Percentiles rank a stretch among this genome's conserved stretches.
phyloP scores from a whole-genome alignment of 495 filamentous ascomycete species.

The Podospora anserina region DNA sequence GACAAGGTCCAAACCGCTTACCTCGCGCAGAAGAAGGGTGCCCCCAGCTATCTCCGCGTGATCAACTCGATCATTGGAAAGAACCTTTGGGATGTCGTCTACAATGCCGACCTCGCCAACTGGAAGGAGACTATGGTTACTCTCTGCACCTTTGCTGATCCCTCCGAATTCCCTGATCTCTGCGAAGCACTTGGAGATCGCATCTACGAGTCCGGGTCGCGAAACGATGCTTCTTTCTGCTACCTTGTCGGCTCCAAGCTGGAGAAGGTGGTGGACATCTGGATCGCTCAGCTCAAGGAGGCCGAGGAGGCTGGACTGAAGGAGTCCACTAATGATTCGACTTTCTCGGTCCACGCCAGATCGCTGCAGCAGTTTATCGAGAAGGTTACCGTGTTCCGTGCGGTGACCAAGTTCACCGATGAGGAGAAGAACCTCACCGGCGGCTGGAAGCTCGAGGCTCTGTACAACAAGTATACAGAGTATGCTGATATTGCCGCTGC shows the following conservation, averaged over 20 bases:
- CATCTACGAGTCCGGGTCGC: slow-evolving; percentile 67
- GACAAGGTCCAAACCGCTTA: slow-evolving; percentile 93
- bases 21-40: slow-evolving; percentile 73
- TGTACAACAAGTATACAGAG: slow-evolving; percentile 95
- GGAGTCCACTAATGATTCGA: slow-evolving; percentile 63
- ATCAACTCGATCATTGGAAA: slow-evolving; percentile 90
- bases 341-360: slow-evolving; percentile 87
- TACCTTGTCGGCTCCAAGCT: slow-evolving; percentile 93
- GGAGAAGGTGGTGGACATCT: slow-evolving; percentile 93
- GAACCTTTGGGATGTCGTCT: slow-evolving; percentile 96
- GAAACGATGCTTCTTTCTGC: slow-evolving; percentile 93
- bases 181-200: slow-evolving; percentile 94
- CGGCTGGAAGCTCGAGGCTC: slow-evolving; percentile 81
- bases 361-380: slow-evolving; percentile 91
- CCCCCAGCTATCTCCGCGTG: slow-evolving; percentile 88
- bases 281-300: slow-evolving; percentile 84
- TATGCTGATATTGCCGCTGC: slow-evolving; percentile 93
- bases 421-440: slow-evolving; percentile 62
- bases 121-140: slow-evolving; percentile 98
- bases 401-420: slow-evolving; percentile 89
- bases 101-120: slow-evolving; percentile 86
- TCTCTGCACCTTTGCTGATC: slow-evolving; percentile 89
- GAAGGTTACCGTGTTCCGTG: slow-evolving; percentile 95
- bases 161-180: slow-evolving; percentile 89
- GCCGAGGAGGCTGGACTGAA: slow-evolving; percentile 71